Evolutionary conservation across 2,329 filamentous ascomycete genomes (phyloP).

Genomic region (Gremmenia infestans): DNA sequence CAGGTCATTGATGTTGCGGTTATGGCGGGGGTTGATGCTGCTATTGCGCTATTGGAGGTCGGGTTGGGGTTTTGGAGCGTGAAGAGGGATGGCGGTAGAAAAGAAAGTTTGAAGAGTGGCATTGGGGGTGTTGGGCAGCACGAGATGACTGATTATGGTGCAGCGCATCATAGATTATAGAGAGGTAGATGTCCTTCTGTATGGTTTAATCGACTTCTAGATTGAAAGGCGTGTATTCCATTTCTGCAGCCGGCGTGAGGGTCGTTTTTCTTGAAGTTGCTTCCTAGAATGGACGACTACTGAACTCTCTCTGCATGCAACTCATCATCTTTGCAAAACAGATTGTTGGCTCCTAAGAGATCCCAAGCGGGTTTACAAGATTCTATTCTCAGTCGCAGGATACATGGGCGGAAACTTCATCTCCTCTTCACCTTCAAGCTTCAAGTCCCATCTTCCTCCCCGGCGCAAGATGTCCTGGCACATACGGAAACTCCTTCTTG

Average conservation of each 20-base stretch:
- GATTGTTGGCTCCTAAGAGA: no score
- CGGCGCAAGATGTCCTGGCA: slow-evolving; percentile 29
- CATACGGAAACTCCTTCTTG: slow-evolving; percentile 43
- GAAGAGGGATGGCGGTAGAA: slow-evolving; percentile 5
- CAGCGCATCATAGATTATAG: not conserved
- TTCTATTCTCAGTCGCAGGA: no score
- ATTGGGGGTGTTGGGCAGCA: not conserved
- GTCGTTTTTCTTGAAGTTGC: no score
- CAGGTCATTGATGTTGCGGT: slow-evolving; percentile 32
- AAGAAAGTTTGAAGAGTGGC: slow-evolving; percentile 6
- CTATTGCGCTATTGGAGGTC: slow-evolving; percentile 27
- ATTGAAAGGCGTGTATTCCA: no score
- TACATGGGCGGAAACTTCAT: no score
- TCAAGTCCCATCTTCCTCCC: slow-evolving; percentile 23
- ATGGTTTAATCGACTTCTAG: no score
- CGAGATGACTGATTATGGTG: slow-evolving; percentile 3
- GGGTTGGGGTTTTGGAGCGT: slow-evolving; percentile 20
- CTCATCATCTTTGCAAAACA: no score
- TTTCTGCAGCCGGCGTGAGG: no score
- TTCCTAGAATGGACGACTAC: no score
- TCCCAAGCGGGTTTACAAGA: no score
- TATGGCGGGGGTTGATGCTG: slow-evolving; percentile 32
- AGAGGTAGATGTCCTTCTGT: not conserved
- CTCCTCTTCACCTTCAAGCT: not conserved
- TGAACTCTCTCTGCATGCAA: no score